phyloP scores from a whole-genome alignment of 2,329 filamentous ascomycete genomes.

The Fusarium tricinctum region DNA sequence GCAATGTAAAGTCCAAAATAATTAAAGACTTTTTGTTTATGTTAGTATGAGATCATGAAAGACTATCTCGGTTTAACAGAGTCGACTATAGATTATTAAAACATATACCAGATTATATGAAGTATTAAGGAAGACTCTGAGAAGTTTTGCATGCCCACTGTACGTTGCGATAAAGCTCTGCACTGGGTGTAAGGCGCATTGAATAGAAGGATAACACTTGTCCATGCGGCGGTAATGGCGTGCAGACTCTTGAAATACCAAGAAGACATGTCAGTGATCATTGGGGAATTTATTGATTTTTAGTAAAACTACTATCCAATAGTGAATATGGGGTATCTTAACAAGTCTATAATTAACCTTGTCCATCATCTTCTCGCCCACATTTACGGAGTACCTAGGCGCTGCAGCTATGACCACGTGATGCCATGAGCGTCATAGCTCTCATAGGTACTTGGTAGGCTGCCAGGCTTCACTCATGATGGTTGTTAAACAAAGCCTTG shows the following conservation, averaged over 20 bases:
- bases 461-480: constrained; percentile 20
- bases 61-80: too few relatives aligned
- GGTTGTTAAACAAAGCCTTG: constrained; percentile 2
- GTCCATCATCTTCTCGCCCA: not conserved
- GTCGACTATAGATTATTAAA: too few relatives aligned
- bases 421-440: constrained; percentile 39
- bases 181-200: not conserved
- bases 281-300: too few relatives aligned
- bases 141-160: too few relatives aligned
- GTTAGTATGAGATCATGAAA: too few relatives aligned
- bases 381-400: not conserved
- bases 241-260: too few relatives aligned
- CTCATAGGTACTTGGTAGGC: constrained; percentile 2
- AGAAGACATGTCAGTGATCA: too few relatives aligned
- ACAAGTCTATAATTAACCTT: not conserved
- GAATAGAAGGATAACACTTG: not conserved
- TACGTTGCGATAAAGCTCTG: not conserved
- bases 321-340: not conserved
- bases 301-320: not conserved
- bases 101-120: too few relatives aligned
- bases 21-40: too few relatives aligned
- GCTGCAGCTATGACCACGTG: constrained; percentile 26
- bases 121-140: too few relatives aligned
- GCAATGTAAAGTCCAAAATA: too few relatives aligned
- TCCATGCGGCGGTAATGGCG: not conserved